Evolutionary conservation across 345 rosid species (phyloP).

Genomic region (Gossypioides kirkii): DNA sequence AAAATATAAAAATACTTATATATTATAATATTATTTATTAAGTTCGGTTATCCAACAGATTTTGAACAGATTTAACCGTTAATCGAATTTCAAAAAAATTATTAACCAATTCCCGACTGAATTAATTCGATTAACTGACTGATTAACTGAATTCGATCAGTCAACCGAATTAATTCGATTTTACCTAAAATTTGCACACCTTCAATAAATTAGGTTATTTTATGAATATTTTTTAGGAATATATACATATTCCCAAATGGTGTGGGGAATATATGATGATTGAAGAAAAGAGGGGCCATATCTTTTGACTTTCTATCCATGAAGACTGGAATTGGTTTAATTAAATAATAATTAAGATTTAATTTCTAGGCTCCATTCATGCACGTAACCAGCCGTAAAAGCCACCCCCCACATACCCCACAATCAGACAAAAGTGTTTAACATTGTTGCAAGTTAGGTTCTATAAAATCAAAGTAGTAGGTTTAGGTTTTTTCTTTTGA

Average conservation of each 20-base stretch:
- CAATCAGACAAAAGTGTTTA: background rate
- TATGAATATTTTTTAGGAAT: background rate
- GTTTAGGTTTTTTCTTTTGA: no score
- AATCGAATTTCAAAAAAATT: no score
- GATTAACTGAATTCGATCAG: no score
- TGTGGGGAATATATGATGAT: slow-evolving; percentile 10
- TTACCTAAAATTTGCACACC: no score
- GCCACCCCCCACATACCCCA: background rate
- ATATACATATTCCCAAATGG: background rate
- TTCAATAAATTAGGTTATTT: no score
- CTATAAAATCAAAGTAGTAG: slow-evolving; percentile 20
- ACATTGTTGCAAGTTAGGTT: background rate
- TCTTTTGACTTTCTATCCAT: slow-evolving; percentile 41
- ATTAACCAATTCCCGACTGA: no score
- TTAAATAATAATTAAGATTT: background rate
- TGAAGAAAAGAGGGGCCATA: slow-evolving; percentile 32
- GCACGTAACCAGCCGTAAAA: slow-evolving; percentile 4
- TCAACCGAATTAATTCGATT: no score
- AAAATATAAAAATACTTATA: no score
- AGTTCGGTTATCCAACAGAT: no score
- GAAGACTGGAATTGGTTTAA: slow-evolving; percentile 21
- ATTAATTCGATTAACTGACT: no score
- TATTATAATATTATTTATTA: no score
- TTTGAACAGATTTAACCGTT: no score
- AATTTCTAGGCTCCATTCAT: slow-evolving; percentile 9